Percentiles rank a stretch among this genome's conserved stretches.
Conservation (phyloP, 345 rosid species). For the Eutrema yunnanense region DNA sequence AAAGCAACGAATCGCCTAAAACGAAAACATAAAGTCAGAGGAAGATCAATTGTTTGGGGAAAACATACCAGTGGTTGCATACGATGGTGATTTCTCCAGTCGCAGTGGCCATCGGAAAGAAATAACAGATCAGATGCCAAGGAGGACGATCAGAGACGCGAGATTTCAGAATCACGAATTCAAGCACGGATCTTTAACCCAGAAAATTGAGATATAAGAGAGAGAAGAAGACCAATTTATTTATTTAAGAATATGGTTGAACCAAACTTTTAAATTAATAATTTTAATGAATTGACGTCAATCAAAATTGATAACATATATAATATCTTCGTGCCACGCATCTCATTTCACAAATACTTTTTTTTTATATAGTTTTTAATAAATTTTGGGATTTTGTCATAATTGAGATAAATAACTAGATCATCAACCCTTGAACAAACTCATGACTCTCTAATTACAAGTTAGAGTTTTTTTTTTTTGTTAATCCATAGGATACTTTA, state of each 20-base stretch:
- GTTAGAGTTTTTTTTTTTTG: background rate
- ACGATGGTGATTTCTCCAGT: slow-evolving; percentile 57
- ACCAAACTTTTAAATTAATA: slow-evolving; percentile 14
- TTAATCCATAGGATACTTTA: background rate
- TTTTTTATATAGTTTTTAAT: background rate
- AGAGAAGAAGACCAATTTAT: background rate
- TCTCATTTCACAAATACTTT: background rate
- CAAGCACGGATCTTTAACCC: slow-evolving; percentile 1
- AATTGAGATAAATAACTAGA: background rate
- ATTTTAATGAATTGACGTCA: background rate
- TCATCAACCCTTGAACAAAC: background rate
- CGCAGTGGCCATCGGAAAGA: slow-evolving; percentile 45
- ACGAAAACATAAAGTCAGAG: background rate
- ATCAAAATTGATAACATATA: background rate
- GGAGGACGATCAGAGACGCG: too few species aligned
- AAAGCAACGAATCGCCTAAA: background rate
- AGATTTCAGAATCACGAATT: too few species aligned
- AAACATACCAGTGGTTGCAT: slow-evolving; percentile 79
- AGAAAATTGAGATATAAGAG: background rate
- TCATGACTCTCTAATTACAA: background rate
- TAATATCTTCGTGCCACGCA: background rate
- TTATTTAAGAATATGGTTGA: slow-evolving; percentile 11
- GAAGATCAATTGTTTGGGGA: background rate
- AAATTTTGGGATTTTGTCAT: background rate
- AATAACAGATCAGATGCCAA: too few species aligned